phyloP scores from a whole-genome alignment of 148 eudicot genomes.

The Dysphania ambrosioides region DNA sequence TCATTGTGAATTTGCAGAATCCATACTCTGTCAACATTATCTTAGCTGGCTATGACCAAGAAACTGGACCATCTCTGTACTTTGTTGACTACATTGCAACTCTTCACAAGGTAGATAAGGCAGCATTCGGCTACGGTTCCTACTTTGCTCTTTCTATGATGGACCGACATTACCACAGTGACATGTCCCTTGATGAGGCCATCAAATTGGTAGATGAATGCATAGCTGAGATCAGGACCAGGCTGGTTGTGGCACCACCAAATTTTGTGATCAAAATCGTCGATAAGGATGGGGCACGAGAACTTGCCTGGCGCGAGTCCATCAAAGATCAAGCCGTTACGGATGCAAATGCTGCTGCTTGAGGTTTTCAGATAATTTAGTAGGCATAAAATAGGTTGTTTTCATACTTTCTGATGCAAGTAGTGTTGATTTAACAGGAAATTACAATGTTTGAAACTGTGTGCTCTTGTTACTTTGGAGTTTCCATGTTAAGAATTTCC shows the following conservation, averaged over 20 bases:
- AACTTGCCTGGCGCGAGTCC: conserved; percentile 70
- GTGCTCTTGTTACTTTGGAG: neutral
- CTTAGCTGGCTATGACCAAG: conserved; percentile 82
- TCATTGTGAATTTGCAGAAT: conserved; percentile 44
- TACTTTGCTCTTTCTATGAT: conserved; percentile 80
- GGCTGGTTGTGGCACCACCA: conserved; percentile 86
- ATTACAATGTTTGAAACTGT: conserved; percentile 5
- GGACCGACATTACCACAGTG: conserved; percentile 69
- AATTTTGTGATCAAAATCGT: conserved; percentile 85
- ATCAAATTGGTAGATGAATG: conserved; percentile 68
- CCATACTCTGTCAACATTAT: conserved; percentile 73
- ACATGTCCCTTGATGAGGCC: conserved; percentile 79
- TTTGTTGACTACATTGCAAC: conserved; percentile 81
- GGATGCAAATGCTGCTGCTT: conserved; percentile 31
- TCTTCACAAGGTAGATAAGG: conserved; percentile 81
- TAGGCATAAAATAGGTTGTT: neutral
- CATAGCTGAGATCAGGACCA: conserved; percentile 67
- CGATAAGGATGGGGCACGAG: conserved; percentile 76
- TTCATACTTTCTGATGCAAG: conserved; percentile 3
- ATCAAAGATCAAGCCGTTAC: conserved; percentile 41
- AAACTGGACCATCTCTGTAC: conserved; percentile 75
- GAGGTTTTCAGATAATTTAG: conserved; percentile 1
- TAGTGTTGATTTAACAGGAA: conserved; percentile 11
- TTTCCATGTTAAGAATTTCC: neutral
- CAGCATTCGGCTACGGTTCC: conserved; percentile 82